These are phyloP conservation scores for Phytophthora citricola DNA, from an alignment of 352 stramenopile species.

Conservation along the genomic window DNA sequence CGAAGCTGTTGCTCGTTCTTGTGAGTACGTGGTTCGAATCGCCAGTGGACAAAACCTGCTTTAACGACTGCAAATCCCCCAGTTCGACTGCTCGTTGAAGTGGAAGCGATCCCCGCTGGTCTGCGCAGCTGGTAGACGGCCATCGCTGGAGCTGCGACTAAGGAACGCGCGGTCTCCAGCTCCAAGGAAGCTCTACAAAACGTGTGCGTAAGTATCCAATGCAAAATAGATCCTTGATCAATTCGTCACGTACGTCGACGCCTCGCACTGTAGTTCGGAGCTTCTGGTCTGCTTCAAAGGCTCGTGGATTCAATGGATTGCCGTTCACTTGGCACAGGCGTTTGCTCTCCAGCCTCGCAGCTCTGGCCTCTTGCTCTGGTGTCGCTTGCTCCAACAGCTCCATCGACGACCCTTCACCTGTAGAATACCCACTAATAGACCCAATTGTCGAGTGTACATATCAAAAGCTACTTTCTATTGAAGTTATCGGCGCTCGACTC, in stretches of 20 bases:
- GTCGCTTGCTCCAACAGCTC: slow-evolving; percentile 34
- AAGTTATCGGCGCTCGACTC: slow-evolving; percentile 23
- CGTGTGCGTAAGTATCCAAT: background rate
- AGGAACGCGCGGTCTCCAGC: slow-evolving; percentile 55
- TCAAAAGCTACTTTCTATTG: slow-evolving; percentile 50
- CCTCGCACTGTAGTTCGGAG: slow-evolving; percentile 1
- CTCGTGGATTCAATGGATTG: slow-evolving; percentile 45
- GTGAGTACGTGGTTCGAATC: slow-evolving; percentile 3
- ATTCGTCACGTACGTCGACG: slow-evolving; percentile 20
- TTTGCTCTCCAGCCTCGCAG: slow-evolving; percentile 39
- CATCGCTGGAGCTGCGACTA: slow-evolving; percentile 35
- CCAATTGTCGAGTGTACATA: slow-evolving; percentile 19
- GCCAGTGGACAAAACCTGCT: slow-evolving; percentile 15
- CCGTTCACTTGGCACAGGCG: slow-evolving; percentile 51
- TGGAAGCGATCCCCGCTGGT: slow-evolving; percentile 43
- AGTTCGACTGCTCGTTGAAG: slow-evolving; percentile 66
- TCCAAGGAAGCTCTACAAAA: slow-evolving; percentile 53
- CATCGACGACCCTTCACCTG: slow-evolving; percentile 30
- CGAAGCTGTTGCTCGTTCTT: slow-evolving; percentile 46
- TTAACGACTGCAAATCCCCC: slow-evolving; percentile 50
- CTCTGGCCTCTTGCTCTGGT: slow-evolving; percentile 33
- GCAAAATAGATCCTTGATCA: background rate
- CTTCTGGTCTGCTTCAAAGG: slow-evolving; percentile 39
- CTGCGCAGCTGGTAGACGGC: slow-evolving; percentile 35
- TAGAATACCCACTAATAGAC: background rate